Base-by-base conservation (phyloP, 345 rosid species). In the Hypericum androsaemum region DNA sequence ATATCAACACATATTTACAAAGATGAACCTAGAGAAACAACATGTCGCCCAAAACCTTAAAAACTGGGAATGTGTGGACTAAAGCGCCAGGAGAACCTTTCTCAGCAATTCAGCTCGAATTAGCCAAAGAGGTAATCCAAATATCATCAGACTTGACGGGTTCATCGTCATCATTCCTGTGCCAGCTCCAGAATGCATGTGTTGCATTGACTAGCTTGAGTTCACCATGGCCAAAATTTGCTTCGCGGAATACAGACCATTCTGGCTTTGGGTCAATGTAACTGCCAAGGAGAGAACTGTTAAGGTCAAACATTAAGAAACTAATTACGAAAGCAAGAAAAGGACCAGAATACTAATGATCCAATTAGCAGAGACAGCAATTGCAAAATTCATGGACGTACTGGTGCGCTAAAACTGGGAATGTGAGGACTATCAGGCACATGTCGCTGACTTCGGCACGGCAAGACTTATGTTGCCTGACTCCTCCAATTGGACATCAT, bases 161-260 rank as follows among this genome's bases (percentile, higher is more conserved):
- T 61, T 88, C 97, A 41, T 92, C 98, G 9, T 92, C 98, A 44
- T 92, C 98, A 38, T 92, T 92, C 72, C 98, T 70, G 62, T 88
- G 97, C 98, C 97, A 92, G 52, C 85, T 85, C 98, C 97, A 88
- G 41, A 61, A 66, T 14, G 95, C 95, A 63, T 88, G 95, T 39
- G 80, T 81, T 61, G 90, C 69, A 61, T 92, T 92, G 43, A 66
- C 78, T 54, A 92, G 47, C 71, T 69, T 71, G 57, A 92, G 81
- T 70, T 88, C 97, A 0, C 98, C 90, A 48, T 92, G 98, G 44
- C 98, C 98, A 62, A 92, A 92, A 69, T 97, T 80, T 57, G 94
- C 97, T 81, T 92, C 97, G 7, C 95, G 90, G 73, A 92, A 92
- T 42, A 74, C 80, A 11, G 98, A 88, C 98, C 97, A 92, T 51